Base-by-base conservation (phyloP, 306 rosid species). In the Prunus fruticosa region DNA sequence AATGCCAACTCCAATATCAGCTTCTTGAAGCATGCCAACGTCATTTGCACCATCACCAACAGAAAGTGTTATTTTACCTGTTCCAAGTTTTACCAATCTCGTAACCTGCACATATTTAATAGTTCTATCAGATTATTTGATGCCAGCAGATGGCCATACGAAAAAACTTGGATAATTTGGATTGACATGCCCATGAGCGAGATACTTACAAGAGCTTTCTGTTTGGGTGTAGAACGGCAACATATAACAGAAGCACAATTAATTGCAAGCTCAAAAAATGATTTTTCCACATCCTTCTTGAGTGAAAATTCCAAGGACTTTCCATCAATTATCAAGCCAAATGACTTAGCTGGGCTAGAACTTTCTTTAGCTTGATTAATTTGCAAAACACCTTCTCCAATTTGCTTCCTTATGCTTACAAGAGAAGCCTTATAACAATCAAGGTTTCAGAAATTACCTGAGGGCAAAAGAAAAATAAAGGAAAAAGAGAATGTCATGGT, bases 1-100 rank as follows among this genome's bases (percentile, higher is more conserved):
- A 53, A 93, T 89, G 67, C 98, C 98, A 79, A 93, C 95, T 71
- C 98, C 98, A 84, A 93, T 91, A 86, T 93, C 93, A 57, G 97
- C 97, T 75, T 93, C 96, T 69, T 91, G 98, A 86, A 93, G 93
- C 98, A 93, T 93, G 76, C 98, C 93, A 64, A 93, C 98, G 52
- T 93, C 98, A 65, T 93, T 91, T n/a, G 96, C 98, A 45, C 98
- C 98, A 56, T 93, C 98, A 53, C 98, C 98, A n/a, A 93, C 71
- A 28, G 98, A 75, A 18, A 93, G 82, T n/a, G 70, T 86, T 78
- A 89, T 88, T 82, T 88, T 88, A 54, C 97, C 91, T 3, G 97
- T 89, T 84, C 82, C 84, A 67, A 68, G 50, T 81, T 93, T 93
- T 47, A 93, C 95, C 91, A 93, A 76, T 76, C 80, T 88, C 4